Evolutionary conservation across 2,329 filamentous ascomycete genomes (phyloP).

Genomic region (Dactylellina cionopaga): DNA sequence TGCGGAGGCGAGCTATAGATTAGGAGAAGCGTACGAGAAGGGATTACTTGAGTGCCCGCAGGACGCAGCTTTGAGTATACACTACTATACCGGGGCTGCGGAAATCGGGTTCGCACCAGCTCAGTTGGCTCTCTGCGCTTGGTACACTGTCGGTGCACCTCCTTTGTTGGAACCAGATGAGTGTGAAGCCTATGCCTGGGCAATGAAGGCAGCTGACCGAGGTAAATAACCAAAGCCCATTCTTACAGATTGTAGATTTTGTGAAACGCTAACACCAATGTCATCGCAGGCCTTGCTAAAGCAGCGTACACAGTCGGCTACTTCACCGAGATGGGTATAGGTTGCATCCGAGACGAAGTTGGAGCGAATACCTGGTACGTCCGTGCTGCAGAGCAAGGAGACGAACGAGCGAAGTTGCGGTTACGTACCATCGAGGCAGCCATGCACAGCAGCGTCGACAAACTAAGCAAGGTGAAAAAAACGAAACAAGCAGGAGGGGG

Average conservation of each 20-base stretch:
- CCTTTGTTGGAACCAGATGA: slow-evolving; percentile 94
- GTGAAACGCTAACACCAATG: slow-evolving; percentile 8
- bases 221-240: slow-evolving; percentile 68
- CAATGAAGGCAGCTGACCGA: slow-evolving; percentile 81
- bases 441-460: slow-evolving; percentile 67
- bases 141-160: slow-evolving; percentile 96
- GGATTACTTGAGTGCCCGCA: slow-evolving; percentile 85
- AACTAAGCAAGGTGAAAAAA: slow-evolving; percentile 48
- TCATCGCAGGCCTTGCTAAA: slow-evolving; percentile 64
- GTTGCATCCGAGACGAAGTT: slow-evolving; percentile 90
- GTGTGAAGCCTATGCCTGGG: slow-evolving; percentile 96
- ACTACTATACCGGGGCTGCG: slow-evolving; percentile 95
- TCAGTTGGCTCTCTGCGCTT: slow-evolving; percentile 98
- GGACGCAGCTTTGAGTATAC: slow-evolving; percentile 91
- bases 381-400: slow-evolving; percentile 88
- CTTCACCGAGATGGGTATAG: slow-evolving; percentile 98
- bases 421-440: slow-evolving; percentile 87
- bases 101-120: slow-evolving; percentile 82
- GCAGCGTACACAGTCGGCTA: slow-evolving; percentile 97
- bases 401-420: slow-evolving; percentile 86
- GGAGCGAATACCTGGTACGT: slow-evolving; percentile 99
- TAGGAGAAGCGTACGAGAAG: slow-evolving; percentile 98
- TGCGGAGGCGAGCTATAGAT: slow-evolving; percentile 81
- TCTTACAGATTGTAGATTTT: neutral
- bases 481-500: slow-evolving; percentile 18